Evolutionary conservation across 2,329 filamentous ascomycete genomes (phyloP).

Genomic region (Fusarium coicis): DNA sequence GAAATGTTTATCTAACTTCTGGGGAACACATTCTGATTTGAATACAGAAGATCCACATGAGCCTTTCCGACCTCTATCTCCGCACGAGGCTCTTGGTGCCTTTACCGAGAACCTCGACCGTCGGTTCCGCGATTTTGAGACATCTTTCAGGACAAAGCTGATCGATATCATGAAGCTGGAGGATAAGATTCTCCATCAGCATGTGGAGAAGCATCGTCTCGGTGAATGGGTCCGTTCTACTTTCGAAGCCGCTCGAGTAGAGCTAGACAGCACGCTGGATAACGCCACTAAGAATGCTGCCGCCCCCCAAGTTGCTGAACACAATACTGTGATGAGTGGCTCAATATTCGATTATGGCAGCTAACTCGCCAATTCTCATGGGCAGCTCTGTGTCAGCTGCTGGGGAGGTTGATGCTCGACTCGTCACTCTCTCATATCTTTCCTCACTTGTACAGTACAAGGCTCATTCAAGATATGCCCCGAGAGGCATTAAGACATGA

Average conservation of each 20-base stretch:
- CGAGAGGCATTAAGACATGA: not conserved
- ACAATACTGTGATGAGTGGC: conserved; percentile 16
- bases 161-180: conserved; percentile 78
- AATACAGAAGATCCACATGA: conserved; percentile 54
- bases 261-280: conserved; percentile 49
- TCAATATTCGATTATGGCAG: conserved; percentile 38
- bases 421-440: not conserved
- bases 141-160: conserved; percentile 73
- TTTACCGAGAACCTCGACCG: conserved; percentile 70
- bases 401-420: not conserved
- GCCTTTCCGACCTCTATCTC: conserved; percentile 59
- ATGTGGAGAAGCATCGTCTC: conserved; percentile 75
- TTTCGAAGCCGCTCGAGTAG: conserved; percentile 51
- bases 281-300: conserved; percentile 42
- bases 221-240: conserved; percentile 70
- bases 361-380: conserved; percentile 6
- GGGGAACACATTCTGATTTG: conserved; percentile 43
- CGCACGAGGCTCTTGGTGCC: conserved; percentile 67
- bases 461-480: not conserved
- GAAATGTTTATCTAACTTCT: not conserved
- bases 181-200: conserved; percentile 71
- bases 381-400: not conserved
- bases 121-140: conserved; percentile 68
- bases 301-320: not conserved
- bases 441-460: conserved; percentile 25